A percentile compares a stretch with the other conserved stretches of the same genome.
Conservation (phyloP, 192 early-diverging fungal genomes). For the Backusella morwellensis region DNA sequence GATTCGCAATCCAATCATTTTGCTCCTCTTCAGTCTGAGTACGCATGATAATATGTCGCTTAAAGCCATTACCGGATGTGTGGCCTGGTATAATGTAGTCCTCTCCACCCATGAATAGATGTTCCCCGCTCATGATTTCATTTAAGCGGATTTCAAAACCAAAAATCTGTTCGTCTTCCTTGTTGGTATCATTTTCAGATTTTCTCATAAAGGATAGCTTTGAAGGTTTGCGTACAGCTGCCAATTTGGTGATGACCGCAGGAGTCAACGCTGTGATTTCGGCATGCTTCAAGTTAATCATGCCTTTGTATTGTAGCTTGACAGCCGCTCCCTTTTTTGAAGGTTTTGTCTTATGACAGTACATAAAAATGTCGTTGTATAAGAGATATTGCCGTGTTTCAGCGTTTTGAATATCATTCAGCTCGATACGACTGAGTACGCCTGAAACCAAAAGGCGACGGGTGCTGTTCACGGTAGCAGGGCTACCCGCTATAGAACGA, state of each 20-base stretch:
- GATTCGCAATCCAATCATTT: not conserved
- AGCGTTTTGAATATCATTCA: not conserved
- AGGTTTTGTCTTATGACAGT: not conserved
- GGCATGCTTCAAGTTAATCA: not conserved
- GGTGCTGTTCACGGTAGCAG: not conserved
- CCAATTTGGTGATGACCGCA: not conserved
- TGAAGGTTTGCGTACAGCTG: not conserved
- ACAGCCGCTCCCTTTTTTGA: not conserved
- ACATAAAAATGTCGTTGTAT: slow-evolving; percentile 11
- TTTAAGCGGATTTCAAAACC: not conserved
- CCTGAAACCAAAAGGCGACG: not conserved
- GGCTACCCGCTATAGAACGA: not conserved
- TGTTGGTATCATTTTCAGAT: not conserved
- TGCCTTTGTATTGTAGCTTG: not conserved
- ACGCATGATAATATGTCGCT: slow-evolving; percentile 5
- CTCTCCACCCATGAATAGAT: not conserved
- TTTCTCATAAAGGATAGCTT: not conserved
- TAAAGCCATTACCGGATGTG: not conserved
- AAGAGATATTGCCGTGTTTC: not conserved
- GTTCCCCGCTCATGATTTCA: not conserved
- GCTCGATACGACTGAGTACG: not conserved
- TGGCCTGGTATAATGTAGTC: not conserved
- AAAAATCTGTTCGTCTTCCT: not conserved
- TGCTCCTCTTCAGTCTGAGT: slow-evolving; percentile 8
- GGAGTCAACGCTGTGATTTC: not conserved